Percentiles rank a stretch among this genome's conserved stretches.
Conservation (phyloP, 345 rosid species). For the Citrus unshiu region DNA sequence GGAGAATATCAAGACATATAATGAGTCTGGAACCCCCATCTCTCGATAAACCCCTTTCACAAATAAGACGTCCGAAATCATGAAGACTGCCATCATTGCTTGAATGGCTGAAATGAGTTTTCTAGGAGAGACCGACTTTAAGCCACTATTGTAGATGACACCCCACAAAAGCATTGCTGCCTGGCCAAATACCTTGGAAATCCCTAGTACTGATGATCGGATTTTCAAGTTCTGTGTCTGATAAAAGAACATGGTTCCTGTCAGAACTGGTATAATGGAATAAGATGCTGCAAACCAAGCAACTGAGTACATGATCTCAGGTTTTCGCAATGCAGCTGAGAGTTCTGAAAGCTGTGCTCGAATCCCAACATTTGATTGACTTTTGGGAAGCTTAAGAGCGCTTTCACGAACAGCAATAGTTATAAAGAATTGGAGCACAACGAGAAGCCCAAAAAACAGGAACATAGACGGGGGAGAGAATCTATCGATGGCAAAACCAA, state of each 20-base stretch:
- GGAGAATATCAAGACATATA: constrained; percentile 60
- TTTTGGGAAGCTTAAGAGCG: constrained; percentile 59
- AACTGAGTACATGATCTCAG: constrained; percentile 60
- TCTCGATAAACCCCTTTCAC: constrained; percentile 57
- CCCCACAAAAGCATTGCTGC: constrained; percentile 82
- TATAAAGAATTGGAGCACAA: constrained; percentile 53
- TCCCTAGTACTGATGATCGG: constrained; percentile 57
- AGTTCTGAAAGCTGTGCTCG: constrained; percentile 61
- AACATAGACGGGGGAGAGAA: constrained; percentile 51
- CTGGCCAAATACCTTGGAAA: constrained; percentile 87
- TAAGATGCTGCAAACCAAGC: constrained; percentile 77
- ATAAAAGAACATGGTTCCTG: constrained; percentile 96
- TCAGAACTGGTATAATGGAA: constrained; percentile 65
- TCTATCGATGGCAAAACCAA: constrained; percentile 56
- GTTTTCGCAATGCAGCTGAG: constrained; percentile 46
- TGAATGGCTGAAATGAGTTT: constrained; percentile 64
- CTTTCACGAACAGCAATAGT: constrained; percentile 55
- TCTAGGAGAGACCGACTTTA: constrained; percentile 62
- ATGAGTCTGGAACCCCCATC: constrained; percentile 56
- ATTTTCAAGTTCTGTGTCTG: constrained; percentile 65
- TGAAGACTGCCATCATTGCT: constrained; percentile 52
- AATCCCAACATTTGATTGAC: constrained; percentile 46
- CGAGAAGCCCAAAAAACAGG: constrained; percentile 46
- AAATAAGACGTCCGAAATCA: constrained; percentile 68
- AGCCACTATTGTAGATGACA: constrained; percentile 43